Conservation (phyloP, 176 grass and related monocot species). For the Avena eriantha region DNA sequence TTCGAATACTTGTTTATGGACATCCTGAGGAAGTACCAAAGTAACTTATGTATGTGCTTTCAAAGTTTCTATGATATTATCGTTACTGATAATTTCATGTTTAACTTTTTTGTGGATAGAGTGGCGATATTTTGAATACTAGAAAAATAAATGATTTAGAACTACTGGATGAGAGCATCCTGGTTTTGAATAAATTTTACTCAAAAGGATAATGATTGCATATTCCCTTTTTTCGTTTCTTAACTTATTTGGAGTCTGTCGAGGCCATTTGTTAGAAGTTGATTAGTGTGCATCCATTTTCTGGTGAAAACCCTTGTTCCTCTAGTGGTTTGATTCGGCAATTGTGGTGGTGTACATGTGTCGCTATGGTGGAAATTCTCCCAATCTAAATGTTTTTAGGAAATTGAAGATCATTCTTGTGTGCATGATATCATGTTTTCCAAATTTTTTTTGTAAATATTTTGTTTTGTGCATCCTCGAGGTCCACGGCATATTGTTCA, state of each 20-base stretch:
- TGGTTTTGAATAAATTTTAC: conserved; percentile 36
- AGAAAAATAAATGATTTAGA: neutral
- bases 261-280: neutral
- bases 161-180: neutral
- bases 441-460: too few relatives aligned
- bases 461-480: too few relatives aligned
- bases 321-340: neutral
- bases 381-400: too few relatives aligned
- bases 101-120: neutral
- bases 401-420: too few relatives aligned
- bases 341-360: neutral
- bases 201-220: neutral
- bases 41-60: too few relatives aligned
- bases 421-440: too few relatives aligned
- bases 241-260: neutral
- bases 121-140: neutral
- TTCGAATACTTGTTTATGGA: too few relatives aligned
- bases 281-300: neutral
- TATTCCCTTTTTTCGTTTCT: neutral
- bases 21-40: too few relatives aligned
- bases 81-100: neutral
- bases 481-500: too few relatives aligned
- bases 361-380: neutral
- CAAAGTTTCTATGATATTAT: neutral
- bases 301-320: neutral